These are phyloP conservation scores for Bonia amplexicaulis DNA, from an alignment of 176 grass and related monocot genomes.

Conservation along the genomic window DNA sequence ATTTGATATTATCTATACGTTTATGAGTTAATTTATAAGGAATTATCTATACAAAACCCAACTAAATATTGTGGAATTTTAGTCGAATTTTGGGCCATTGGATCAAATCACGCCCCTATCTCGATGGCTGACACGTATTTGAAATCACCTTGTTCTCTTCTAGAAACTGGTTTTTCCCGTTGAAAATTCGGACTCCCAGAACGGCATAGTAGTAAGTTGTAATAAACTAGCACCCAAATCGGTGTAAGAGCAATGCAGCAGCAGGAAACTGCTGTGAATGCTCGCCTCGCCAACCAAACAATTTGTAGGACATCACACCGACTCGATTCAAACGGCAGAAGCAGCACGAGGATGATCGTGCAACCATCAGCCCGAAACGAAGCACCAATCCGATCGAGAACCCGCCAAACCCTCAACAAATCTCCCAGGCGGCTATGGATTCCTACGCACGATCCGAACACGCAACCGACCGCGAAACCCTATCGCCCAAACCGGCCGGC, in stretches of 20 bases:
- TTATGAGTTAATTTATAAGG: not conserved
- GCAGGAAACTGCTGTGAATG: not conserved
- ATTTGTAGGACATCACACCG: not conserved
- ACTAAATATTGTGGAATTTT: no score
- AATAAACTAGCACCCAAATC: not conserved
- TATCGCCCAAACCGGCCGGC: not conserved
- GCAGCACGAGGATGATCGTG: not conserved
- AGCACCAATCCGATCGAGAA: not conserved
- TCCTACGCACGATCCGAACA: not conserved
- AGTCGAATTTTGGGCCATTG: no score
- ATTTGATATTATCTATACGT: not conserved
- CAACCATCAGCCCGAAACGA: not conserved
- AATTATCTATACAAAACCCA: not conserved
- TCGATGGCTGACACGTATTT: no score
- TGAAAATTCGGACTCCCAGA: not conserved
- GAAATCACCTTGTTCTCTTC: not conserved
- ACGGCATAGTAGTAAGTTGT: not conserved
- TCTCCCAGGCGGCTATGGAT: not conserved
- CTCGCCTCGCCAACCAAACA: not conserved
- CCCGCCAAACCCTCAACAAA: not conserved
- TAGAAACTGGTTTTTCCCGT: not conserved
- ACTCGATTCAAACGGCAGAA: not conserved
- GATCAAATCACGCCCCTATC: no score
- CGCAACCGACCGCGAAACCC: not conserved
- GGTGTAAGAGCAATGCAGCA: not conserved